Percentiles rank a stretch among this genome's conserved stretches.
These are phyloP conservation scores for Colletotrichum lentis DNA, from an alignment of 2,329 filamentous ascomycete species.

Conservation along the genomic window DNA sequence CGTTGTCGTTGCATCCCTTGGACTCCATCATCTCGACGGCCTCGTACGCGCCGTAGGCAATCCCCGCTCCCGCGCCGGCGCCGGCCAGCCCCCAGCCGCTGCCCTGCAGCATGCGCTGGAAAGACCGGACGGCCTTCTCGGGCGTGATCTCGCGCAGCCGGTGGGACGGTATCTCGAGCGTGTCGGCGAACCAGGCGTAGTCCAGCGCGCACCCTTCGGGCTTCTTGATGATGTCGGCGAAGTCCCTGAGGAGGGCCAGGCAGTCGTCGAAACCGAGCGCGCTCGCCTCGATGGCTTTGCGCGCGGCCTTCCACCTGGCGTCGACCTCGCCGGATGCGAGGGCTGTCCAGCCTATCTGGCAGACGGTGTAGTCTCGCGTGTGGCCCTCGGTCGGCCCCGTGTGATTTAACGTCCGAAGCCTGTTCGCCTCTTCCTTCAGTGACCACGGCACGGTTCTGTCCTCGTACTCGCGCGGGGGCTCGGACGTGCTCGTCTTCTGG, in stretches of 20 bases:
- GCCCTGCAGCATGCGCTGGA: background rate
- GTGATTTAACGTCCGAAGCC: background rate
- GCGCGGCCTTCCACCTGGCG: constrained; percentile 1
- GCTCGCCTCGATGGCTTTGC: background rate
- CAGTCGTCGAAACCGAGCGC: constrained; percentile 12
- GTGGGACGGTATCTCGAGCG: background rate
- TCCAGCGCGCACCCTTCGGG: constrained; percentile 10
- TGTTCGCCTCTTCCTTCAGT: background rate
- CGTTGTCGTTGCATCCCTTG: background rate
- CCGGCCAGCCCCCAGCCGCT: background rate
- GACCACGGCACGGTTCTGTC: background rate
- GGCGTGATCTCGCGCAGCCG: background rate
- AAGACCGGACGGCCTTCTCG: background rate
- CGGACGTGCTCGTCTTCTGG: background rate
- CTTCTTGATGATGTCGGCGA: constrained; percentile 5
- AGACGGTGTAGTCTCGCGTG: background rate
- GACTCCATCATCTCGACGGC: background rate
- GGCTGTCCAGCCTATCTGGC: constrained; percentile 10
- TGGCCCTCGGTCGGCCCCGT: background rate
- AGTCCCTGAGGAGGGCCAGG: background rate
- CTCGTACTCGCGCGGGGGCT: constrained; percentile 4
- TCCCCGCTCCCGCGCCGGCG: background rate
- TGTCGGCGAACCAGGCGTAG: constrained; percentile 5
- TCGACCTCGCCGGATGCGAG: background rate
- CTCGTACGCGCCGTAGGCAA: background rate